Conservation (phyloP, 768 basidiomycete genomes). For the Agaricus sinodeliciosus region DNA sequence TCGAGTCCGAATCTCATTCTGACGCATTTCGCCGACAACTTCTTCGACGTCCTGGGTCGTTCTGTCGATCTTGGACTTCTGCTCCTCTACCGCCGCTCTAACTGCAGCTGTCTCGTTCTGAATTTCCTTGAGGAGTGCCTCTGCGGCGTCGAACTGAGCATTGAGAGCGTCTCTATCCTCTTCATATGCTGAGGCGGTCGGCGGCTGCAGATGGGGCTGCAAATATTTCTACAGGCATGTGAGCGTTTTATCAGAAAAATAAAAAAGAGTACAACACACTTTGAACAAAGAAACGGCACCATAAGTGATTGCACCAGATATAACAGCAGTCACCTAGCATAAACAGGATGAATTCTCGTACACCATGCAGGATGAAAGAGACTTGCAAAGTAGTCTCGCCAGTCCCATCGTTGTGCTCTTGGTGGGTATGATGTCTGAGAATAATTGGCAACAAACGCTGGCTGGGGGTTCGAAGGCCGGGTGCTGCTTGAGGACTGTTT, state of each 20-base stretch:
- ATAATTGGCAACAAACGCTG: conserved; percentile 36
- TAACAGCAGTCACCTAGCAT: conserved; percentile 80
- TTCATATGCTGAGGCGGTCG: conserved; percentile 83
- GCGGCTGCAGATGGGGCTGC: conserved; percentile 85
- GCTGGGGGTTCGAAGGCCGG: conserved; percentile 16
- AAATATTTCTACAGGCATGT: conserved; percentile 69
- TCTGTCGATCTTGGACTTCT: conserved; percentile 64
- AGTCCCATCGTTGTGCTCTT: conserved; percentile 67
- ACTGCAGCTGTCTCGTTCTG: conserved; percentile 72
- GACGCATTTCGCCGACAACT: conserved; percentile 68
- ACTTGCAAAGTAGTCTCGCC: conserved; percentile 93
- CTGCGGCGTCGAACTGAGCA: conserved; percentile 87
- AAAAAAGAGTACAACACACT: conserved; percentile 31
- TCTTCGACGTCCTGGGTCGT: conserved; percentile 67
- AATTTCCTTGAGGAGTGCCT: conserved; percentile 74
- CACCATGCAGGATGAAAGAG: conserved; percentile 5
- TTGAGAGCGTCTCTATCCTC: conserved; percentile 77
- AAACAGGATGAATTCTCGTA: conserved; percentile 18
- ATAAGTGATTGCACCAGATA: conserved; percentile 82
- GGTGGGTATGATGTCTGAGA: conserved; percentile 31
- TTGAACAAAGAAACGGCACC: conserved; percentile 75
- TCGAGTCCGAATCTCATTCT: conserved; percentile 70
- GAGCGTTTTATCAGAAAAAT: conserved; percentile 1
- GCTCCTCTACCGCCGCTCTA: conserved; percentile 66
- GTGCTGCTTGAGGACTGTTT: conserved; percentile 43